Evolutionary conservation across 257 asterid genomes (phyloP).

Genomic region (Lavandula angustifolia): DNA sequence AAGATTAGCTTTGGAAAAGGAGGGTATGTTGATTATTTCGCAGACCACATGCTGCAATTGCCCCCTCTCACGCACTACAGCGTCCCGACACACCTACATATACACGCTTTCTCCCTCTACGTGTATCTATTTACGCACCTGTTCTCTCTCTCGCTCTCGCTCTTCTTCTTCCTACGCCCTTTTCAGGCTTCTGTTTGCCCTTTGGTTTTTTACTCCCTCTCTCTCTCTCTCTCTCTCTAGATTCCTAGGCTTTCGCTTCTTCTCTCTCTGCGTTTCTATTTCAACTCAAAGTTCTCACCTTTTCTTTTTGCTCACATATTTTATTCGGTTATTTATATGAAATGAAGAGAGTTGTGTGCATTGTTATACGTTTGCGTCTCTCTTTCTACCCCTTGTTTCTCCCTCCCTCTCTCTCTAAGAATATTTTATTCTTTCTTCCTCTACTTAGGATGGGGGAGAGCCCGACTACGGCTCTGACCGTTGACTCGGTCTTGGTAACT

Average conservation of each 20-base stretch:
- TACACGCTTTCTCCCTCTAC: conserved; percentile 36
- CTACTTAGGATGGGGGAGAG: conserved; percentile 26
- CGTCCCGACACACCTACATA: conserved; percentile 48
- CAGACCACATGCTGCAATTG: conserved; percentile 93
- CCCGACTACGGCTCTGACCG: conserved; percentile 39
- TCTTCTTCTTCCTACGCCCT: conserved; percentile 24
- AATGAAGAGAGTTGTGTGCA: conserved; percentile 13
- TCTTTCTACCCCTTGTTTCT: conserved; percentile 26
- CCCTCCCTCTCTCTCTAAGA: conserved; percentile 28
- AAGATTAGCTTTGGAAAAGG: conserved; percentile 79
- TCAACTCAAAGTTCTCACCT: conserved; percentile 41
- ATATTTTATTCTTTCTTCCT: conserved; percentile 27
- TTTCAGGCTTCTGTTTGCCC: conserved; percentile 15
- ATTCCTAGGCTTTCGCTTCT: conserved; percentile 24
- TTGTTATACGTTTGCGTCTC: conserved; percentile 31
- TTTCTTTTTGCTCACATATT: conserved; percentile 29
- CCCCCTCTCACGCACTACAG: conserved; percentile 76
- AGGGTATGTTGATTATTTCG: conserved; percentile 70
- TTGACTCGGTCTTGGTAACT: conserved; percentile 20
- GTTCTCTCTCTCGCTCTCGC: not conserved
- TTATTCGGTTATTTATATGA: not conserved
- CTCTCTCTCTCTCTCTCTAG: conserved; percentile 28
- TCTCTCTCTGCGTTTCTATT: conserved; percentile 25
- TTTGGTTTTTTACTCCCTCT: not conserved
- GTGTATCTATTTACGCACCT: not conserved